Evolutionary conservation across 371 early-diverging fungal genomes (phyloP).

Genomic region (Mortierella sp.): DNA sequence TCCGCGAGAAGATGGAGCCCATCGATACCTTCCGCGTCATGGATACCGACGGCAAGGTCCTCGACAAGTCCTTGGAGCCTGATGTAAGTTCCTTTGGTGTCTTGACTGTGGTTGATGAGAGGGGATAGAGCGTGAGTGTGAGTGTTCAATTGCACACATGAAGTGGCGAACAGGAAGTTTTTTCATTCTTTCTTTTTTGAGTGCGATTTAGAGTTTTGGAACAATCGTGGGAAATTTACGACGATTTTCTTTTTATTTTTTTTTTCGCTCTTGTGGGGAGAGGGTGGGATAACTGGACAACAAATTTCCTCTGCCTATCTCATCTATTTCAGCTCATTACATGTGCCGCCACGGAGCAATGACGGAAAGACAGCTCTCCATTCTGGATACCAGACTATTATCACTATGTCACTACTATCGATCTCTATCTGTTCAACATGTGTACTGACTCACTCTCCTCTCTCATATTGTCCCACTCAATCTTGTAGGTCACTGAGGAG

Average conservation of each 20-base stretch:
- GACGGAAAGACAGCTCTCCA: background rate
- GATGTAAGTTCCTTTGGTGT: slow-evolving; percentile 58
- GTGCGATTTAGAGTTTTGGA: slow-evolving; percentile 16
- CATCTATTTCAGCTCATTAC: background rate
- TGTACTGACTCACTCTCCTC: too few species aligned
- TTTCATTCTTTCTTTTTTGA: slow-evolving; percentile 1
- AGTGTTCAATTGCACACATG: background rate
- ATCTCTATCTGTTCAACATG: background rate
- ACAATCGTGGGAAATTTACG: slow-evolving; percentile 30
- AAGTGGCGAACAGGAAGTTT: background rate
- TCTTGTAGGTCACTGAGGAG: slow-evolving; percentile 78
- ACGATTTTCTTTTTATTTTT: background rate
- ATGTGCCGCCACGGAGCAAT: background rate
- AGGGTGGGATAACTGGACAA: background rate
- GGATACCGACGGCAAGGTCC: slow-evolving; percentile 88
- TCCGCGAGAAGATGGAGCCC: slow-evolving; percentile 66
- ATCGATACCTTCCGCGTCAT: slow-evolving; percentile 95
- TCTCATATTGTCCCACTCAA: background rate
- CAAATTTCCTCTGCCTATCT: background rate
- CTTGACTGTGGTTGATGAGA: slow-evolving; percentile 6
- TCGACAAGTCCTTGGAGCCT: slow-evolving; percentile 82
- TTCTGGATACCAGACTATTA: background rate
- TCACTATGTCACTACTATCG: background rate
- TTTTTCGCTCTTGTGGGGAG: background rate
- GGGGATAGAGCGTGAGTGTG: background rate